Evolutionary conservation across 352 stramenopile species (phyloP).

Genomic region (Globisporangium mamillatum): DNA sequence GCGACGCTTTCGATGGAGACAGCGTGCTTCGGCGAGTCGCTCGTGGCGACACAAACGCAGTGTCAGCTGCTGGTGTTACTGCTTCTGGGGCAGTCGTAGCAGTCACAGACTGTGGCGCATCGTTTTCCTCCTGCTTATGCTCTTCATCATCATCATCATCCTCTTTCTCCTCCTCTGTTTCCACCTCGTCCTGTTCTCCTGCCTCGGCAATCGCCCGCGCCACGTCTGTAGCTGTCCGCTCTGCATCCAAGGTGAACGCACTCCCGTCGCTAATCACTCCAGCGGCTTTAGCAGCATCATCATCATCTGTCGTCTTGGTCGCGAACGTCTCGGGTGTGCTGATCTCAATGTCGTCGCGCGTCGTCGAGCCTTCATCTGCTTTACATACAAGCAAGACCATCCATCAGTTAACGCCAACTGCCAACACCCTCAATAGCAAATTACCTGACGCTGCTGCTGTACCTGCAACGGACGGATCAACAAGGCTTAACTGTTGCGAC

Average conservation of each 20-base stretch:
- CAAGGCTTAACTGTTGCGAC: neutral
- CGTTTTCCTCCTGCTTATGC: neutral
- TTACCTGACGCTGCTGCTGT: neutral
- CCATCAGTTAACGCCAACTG: neutral
- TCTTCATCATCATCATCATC: slow-evolving; percentile 7
- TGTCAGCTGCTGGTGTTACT: neutral
- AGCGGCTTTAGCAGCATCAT: neutral
- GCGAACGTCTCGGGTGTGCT: slow-evolving; percentile 31
- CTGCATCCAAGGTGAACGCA: neutral
- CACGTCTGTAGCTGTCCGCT: slow-evolving; percentile 2
- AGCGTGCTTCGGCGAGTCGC: slow-evolving; percentile 29
- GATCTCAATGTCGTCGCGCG: slow-evolving; percentile 25
- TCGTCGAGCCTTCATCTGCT: slow-evolving; percentile 8
- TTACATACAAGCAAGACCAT: neutral
- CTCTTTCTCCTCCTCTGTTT: slow-evolving; percentile 9
- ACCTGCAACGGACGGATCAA: slow-evolving; percentile 3
- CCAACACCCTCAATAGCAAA: neutral
- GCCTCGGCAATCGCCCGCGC: neutral
- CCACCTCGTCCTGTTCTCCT: neutral
- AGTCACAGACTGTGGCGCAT: neutral
- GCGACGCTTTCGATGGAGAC: slow-evolving; percentile 40
- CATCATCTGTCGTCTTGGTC: neutral
- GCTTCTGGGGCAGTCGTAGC: neutral
- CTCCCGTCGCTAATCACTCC: neutral
- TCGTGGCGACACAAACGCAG: slow-evolving; percentile 3